phyloP scores from a whole-genome alignment of 805 yeast genomes.

The Torulaspora delbrueckii region DNA sequence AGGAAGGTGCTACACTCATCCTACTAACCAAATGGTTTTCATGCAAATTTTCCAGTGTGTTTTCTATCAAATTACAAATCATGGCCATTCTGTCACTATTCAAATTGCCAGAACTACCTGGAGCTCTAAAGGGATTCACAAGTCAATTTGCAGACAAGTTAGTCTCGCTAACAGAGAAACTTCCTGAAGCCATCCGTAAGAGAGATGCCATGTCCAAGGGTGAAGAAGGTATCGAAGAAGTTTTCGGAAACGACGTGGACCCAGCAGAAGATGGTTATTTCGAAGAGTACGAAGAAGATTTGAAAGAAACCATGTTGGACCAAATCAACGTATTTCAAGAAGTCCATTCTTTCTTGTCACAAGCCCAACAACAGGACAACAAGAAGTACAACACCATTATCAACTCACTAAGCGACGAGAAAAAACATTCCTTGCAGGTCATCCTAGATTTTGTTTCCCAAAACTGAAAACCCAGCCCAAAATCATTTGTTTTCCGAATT shows the following conservation, averaged over 20 bases:
- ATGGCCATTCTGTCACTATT: constrained; percentile 59
- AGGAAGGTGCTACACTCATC: constrained; percentile 41
- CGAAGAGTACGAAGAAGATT: constrained; percentile 65
- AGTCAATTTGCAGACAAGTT: constrained; percentile 51
- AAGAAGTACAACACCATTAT: constrained; percentile 40
- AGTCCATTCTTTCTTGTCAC: constrained; percentile 51
- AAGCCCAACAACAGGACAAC: constrained; percentile 44
- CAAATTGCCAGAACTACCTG: constrained; percentile 39
- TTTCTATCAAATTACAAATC: constrained; percentile 68
- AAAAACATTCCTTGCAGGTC: constrained; percentile 28
- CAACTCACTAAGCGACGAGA: constrained; percentile 30
- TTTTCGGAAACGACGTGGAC: constrained; percentile 16
- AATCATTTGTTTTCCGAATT: background rate
- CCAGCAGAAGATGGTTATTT: constrained; percentile 48
- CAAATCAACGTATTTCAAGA: constrained; percentile 62
- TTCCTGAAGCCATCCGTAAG: constrained; percentile 69
- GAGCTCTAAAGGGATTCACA: constrained; percentile 34
- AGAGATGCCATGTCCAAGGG: constrained; percentile 57
- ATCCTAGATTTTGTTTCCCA: constrained; percentile 33
- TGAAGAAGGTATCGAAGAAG: constrained; percentile 39
- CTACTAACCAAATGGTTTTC: constrained; percentile 65
- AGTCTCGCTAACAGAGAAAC: constrained; percentile 46
- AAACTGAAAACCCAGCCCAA: constrained; percentile 10
- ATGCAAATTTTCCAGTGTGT: constrained; percentile 56
- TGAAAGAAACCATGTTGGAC: constrained; percentile 76